These are phyloP conservation scores for Salix exigua DNA, from an alignment of 345 rosid genomes.

Conservation along the genomic window DNA sequence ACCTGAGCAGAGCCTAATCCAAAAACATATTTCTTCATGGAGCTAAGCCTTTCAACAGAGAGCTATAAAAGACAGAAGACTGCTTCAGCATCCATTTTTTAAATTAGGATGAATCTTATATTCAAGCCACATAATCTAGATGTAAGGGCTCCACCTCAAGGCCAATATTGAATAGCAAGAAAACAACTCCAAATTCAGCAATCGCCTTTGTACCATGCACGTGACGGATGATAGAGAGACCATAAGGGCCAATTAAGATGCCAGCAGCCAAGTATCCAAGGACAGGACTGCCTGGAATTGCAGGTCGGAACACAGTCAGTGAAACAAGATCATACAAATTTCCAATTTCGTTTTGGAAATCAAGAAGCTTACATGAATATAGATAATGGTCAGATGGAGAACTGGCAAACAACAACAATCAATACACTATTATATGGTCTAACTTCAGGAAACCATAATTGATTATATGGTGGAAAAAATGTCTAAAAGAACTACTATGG, in stretches of 20 bases:
- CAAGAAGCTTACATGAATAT: background rate
- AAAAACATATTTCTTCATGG: conserved; percentile 99
- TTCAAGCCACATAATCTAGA: conserved; percentile 14
- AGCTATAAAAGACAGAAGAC: conserved; percentile 55
- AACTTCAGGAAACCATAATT: conserved; percentile 9
- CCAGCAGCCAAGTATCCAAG: conserved; percentile 99
- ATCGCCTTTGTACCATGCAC: conserved; percentile 97
- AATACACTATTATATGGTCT: background rate
- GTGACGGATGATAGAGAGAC: conserved; percentile 92
- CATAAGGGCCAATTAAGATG: conserved; percentile 95
- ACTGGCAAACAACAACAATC: background rate
- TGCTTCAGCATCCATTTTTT: conserved; percentile 21
- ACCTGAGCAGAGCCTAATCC: conserved; percentile 98
- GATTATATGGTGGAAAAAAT: background rate
- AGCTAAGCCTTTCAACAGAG: conserved; percentile 96
- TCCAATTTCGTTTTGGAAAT: background rate
- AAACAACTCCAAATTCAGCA: conserved; percentile 99
- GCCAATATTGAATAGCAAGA: conserved; percentile 93
- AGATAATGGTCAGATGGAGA: background rate
- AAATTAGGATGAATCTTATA: conserved; percentile 18
- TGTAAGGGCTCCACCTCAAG: conserved; percentile 68
- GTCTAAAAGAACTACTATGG: background rate
- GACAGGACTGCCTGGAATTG: conserved; percentile 92
- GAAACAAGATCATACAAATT: conserved; percentile 2
- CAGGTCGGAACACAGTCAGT: conserved; percentile 14